Percentiles rank a stretch among this genome's conserved stretches.
Conservation (phyloP, 2,329 filamentous ascomycete genomes). For the Pyricularia sp. region DNA sequence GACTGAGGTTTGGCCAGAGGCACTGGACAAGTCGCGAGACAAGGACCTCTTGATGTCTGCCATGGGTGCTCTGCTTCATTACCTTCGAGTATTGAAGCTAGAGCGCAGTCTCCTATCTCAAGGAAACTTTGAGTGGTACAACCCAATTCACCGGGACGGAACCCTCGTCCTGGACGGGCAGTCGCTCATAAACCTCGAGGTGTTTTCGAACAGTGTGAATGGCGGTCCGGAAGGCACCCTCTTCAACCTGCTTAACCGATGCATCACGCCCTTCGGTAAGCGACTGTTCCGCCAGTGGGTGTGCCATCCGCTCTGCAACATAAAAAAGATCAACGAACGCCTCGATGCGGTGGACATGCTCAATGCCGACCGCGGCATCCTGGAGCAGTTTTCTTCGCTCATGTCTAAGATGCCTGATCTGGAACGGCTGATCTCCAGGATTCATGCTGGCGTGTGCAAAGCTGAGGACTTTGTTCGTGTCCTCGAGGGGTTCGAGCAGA, state of each 20-base stretch:
- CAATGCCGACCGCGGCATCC: slow-evolving; percentile 70
- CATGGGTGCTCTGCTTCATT: slow-evolving; percentile 79
- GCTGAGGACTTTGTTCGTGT: slow-evolving; percentile 90
- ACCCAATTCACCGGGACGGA: slow-evolving; percentile 81
- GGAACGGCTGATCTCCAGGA: slow-evolving; percentile 85
- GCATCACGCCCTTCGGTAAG: slow-evolving; percentile 94
- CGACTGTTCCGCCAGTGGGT: slow-evolving; percentile 95
- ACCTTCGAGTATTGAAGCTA: slow-evolving; percentile 78
- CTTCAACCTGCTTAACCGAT: slow-evolving; percentile 84
- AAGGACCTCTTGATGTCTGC: slow-evolving; percentile 86
- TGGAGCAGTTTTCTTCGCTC: slow-evolving; percentile 81
- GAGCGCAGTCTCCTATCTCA: slow-evolving; percentile 81
- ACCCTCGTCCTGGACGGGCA: slow-evolving; percentile 91
- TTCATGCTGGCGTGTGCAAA: slow-evolving; percentile 86
- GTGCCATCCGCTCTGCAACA: slow-evolving; percentile 86
- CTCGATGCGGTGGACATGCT: slow-evolving; percentile 90
- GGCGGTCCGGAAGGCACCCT: slow-evolving; percentile 78
- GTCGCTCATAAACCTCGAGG: slow-evolving; percentile 93
- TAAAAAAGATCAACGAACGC: slow-evolving; percentile 80
- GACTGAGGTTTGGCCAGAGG: slow-evolving; percentile 65
- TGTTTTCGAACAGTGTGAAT: slow-evolving; percentile 89
- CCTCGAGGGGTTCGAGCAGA: slow-evolving; percentile 93
- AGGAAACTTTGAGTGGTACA: slow-evolving; percentile 85
- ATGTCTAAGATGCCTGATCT: slow-evolving; percentile 89
- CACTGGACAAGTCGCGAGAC: slow-evolving; percentile 60